Evolutionary conservation across 2,329 filamentous ascomycete species (phyloP), one percentile per base, ranked within the genome.

Genomic region (Diaporthe sp.): DNA sequence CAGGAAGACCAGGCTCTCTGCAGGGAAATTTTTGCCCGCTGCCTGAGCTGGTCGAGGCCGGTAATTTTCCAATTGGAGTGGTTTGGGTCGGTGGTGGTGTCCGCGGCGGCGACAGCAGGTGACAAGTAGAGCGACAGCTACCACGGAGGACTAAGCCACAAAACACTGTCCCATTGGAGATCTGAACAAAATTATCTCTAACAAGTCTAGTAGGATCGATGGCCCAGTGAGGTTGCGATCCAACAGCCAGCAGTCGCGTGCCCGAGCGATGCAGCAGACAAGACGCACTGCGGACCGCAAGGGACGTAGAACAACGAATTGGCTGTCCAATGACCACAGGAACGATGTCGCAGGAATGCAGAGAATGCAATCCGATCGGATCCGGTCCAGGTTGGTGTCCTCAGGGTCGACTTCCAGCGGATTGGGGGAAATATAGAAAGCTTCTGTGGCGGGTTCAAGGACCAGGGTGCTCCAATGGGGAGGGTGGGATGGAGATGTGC

Each of bases 341-440:
- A 28, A 55, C 12, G n/a, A 9, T n/a, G 46, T 55, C 49, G 65
- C 65, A 28, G 42, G 31, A 53, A 55, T 42, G 31, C 34, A 55
- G 49, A 55, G 46, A 42, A 25, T 4, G 49, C 13, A 55, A 42
- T 70, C 65, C 65, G 65, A 37, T 55, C 34, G 49, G n/a, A 42
- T 25, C 65, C 65, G 65, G 65, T 19, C 22, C 49, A 42, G 46
- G 65, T 12, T 55, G 65, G 65, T 28, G n/a, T 55, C 55, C 49
- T 42, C 34, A 44, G 13, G 17, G n/a, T 55, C 31, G 49, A 55
- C 34, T 22, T 70, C 12, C 49, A 55, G 65, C 65, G 46, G 49
- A 19, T 42, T 55, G 65, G 65, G n/a, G 49, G 22, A 70, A 49
- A 70, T 55, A 70, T 70, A 55, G 65, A 31, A 70, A 55, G 65